Evolutionary conservation across 2,329 filamentous ascomycete species (phyloP).

Genomic region (Fonsecaea erecta): DNA sequence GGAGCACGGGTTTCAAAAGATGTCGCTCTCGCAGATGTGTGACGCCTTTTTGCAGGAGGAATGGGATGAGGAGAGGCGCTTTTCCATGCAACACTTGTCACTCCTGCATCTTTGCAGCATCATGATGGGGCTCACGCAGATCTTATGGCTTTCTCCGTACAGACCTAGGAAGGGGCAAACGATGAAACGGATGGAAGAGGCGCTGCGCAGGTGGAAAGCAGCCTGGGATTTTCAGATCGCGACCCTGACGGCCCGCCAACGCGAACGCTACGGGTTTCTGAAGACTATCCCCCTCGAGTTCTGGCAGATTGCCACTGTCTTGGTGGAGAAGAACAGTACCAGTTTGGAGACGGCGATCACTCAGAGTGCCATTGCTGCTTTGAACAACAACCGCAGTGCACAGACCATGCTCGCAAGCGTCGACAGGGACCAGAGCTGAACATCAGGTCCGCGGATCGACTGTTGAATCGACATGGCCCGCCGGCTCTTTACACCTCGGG

Average conservation of each 20-base stretch:
- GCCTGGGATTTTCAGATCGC: constrained; percentile 16
- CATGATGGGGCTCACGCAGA: constrained; percentile 11
- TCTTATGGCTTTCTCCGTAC: constrained; percentile 19
- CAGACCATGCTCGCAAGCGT: constrained; percentile 4
- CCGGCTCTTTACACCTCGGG: too few species aligned
- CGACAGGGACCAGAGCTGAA: background rate
- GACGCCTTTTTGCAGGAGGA: constrained; percentile 11
- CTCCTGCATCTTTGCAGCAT: constrained; percentile 11
- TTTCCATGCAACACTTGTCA: constrained; percentile 9
- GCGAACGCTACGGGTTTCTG: constrained; percentile 9
- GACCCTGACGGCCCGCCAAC: constrained; percentile 4
- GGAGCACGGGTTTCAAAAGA: background rate
- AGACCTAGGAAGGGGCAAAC: constrained; percentile 9
- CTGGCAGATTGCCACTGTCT: constrained; percentile 14
- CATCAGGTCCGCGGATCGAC: background rate
- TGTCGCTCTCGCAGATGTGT: constrained; percentile 2
- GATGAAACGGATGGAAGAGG: constrained; percentile 8
- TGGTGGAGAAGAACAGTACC: constrained; percentile 11
- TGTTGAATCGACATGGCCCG: too few species aligned
- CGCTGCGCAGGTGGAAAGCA: constrained; percentile 10
- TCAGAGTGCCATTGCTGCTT: background rate
- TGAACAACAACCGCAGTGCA: background rate
- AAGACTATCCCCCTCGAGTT: constrained; percentile 10
- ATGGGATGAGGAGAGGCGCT: constrained; percentile 4
- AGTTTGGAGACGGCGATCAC: constrained; percentile 7